A percentile compares a stretch with the other conserved stretches of the same genome.
These are phyloP conservation scores for Plasmodium sp. DNA, from an alignment of 169 alveolate species.

Conservation along the genomic window DNA sequence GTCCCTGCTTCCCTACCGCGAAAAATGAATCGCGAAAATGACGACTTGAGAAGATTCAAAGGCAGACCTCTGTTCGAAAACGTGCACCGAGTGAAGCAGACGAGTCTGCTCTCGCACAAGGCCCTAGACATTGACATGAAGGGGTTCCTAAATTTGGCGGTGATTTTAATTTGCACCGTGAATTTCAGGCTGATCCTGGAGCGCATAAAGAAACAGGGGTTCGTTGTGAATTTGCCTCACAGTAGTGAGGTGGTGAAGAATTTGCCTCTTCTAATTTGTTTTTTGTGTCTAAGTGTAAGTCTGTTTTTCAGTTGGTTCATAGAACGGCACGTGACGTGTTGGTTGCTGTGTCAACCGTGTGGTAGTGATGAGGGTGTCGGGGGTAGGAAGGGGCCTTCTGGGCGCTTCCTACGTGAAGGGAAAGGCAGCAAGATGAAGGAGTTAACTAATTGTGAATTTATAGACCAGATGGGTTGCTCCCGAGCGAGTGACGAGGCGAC, in stretches of 20 bases:
- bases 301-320: constrained; percentile 85
- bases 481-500: neutral
- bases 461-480: neutral
- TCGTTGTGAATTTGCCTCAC: constrained; percentile 79
- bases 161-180: constrained; percentile 87
- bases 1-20: neutral
- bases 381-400: neutral
- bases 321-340: constrained; percentile 82
- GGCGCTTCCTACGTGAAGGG: neutral
- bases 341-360: constrained; percentile 16
- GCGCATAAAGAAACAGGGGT: constrained; percentile 91
- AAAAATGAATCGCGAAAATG: constrained; percentile 35
- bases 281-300: constrained; percentile 78
- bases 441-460: neutral
- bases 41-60: constrained; percentile 2
- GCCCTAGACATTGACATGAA: constrained; percentile 83
- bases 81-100: constrained; percentile 81
- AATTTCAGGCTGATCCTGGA: constrained; percentile 90
- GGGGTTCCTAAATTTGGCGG: constrained; percentile 91
- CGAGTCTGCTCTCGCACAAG: constrained; percentile 83
- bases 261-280: constrained; percentile 36
- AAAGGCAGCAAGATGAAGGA: neutral
- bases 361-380: neutral
- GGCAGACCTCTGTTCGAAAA: constrained; percentile 87
- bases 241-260: constrained; percentile 75